These are phyloP conservation scores for Pyrenochaeta sp. DNA, from an alignment of 2,329 filamentous ascomycete species.

Conservation along the genomic window DNA sequence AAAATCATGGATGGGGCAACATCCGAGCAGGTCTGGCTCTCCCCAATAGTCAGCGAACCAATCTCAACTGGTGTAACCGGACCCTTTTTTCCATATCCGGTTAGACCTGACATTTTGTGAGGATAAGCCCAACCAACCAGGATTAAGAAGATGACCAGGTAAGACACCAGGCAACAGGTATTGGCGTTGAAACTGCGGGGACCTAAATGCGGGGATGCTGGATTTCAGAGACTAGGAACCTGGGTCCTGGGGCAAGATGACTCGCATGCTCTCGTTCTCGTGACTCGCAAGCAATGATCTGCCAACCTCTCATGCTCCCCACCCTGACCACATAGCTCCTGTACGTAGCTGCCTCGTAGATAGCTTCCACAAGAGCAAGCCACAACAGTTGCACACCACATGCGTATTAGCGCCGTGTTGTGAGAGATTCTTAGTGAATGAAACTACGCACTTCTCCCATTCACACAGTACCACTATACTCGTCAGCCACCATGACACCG, in stretches of 20 bases:
- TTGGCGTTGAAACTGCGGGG: too few species aligned
- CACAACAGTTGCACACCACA: background rate
- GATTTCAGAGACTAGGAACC: too few species aligned
- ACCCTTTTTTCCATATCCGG: background rate
- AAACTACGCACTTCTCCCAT: background rate
- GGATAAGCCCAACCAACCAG: background rate
- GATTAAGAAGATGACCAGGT: background rate
- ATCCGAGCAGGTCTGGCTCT: too few species aligned
- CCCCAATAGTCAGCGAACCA: too few species aligned
- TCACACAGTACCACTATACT: background rate
- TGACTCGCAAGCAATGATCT: too few species aligned
- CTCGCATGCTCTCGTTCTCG: too few species aligned
- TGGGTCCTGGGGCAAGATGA: too few species aligned
- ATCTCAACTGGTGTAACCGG: background rate
- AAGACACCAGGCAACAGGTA: background rate
- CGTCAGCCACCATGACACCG: background rate
- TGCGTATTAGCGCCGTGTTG: background rate
- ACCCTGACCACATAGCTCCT: too few species aligned
- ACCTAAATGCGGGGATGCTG: too few species aligned
- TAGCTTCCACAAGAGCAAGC: background rate
- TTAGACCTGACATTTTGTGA: background rate
- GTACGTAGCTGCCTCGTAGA: too few species aligned
- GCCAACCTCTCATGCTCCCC: too few species aligned
- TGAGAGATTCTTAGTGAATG: background rate
- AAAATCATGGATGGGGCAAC: too few species aligned